Conservation (phyloP, 352 stramenopile genomes). For the Globisporangium perplexum region DNA sequence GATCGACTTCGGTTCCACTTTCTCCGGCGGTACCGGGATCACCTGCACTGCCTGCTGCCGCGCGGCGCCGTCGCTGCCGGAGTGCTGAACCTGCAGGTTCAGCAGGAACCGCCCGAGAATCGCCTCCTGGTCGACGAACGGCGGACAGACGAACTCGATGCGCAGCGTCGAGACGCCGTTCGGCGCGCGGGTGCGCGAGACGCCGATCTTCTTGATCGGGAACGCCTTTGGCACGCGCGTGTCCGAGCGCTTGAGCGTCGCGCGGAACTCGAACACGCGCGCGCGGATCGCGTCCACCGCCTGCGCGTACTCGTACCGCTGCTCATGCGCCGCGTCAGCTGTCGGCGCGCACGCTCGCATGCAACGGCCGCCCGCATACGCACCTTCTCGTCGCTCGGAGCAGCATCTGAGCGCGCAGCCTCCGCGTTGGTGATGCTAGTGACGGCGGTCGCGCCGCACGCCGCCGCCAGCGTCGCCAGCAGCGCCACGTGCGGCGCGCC, state of each 20-base stretch:
- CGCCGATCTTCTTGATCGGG: constrained; percentile 79
- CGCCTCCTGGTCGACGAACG: constrained; percentile 70
- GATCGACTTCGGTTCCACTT: constrained; percentile 40
- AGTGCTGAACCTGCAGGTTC: constrained; percentile 37
- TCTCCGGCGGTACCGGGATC: constrained; percentile 30
- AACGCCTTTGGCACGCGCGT: constrained; percentile 69
- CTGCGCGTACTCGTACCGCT: constrained; percentile 62
- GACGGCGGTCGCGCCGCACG: background rate
- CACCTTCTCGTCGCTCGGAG: background rate
- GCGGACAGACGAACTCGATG: constrained; percentile 74
- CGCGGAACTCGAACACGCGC: constrained; percentile 72
- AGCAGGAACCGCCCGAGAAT: constrained; percentile 67
- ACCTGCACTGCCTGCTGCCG: constrained; percentile 57
- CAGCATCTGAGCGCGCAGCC: background rate
- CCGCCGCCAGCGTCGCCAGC: background rate
- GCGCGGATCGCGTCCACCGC: constrained; percentile 64
- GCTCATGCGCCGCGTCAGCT: background rate
- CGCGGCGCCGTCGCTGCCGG: background rate
- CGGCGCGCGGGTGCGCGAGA: constrained; percentile 68
- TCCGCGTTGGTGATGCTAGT: background rate
- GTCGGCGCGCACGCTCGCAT: too few relatives aligned
- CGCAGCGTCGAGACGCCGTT: constrained; percentile 83
- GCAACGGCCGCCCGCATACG: too few relatives aligned
- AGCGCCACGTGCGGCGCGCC: background rate
- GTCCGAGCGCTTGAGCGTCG: constrained; percentile 65